Conservation (phyloP, 306 rosid species). For the Senna tora region DNA sequence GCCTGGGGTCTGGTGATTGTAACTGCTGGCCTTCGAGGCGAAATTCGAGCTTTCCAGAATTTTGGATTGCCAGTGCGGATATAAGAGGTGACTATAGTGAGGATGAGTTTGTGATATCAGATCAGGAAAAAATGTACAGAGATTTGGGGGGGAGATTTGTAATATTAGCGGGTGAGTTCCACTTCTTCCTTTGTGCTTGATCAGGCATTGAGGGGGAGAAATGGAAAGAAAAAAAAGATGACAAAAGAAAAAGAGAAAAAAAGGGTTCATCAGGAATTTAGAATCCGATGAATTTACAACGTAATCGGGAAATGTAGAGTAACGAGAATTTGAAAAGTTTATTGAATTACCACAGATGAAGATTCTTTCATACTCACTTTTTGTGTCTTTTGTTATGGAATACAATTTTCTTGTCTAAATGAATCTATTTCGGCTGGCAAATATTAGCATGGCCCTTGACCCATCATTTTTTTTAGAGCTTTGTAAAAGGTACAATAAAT, state of each 20-base stretch:
- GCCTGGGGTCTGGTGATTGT: constrained; percentile 99
- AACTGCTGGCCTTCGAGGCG: constrained; percentile 91
- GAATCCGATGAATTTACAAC: constrained; percentile 59
- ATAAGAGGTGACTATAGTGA: constrained; percentile 43
- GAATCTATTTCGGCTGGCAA: no score
- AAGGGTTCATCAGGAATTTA: constrained; percentile 58
- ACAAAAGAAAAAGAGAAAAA: constrained; percentile 44
- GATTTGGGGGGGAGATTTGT: constrained; percentile 71
- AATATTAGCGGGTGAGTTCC: constrained; percentile 64
- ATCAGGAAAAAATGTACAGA: constrained; percentile 69
- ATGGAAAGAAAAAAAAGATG: constrained; percentile 31
- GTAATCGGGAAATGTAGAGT: constrained; percentile 88
- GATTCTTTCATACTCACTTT: constrained; percentile 58
- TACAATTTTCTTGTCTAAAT: constrained; percentile 9
- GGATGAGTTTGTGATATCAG: constrained; percentile 41
- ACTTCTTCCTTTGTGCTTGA: constrained; percentile 62
- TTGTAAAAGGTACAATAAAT: background rate
- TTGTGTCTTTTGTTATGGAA: constrained; percentile 29
- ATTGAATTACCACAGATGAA: constrained; percentile 61
- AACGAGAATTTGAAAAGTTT: constrained; percentile 58
- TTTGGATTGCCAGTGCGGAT: constrained; percentile 88
- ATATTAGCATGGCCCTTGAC: background rate
- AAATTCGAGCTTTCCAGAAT: constrained; percentile 90
- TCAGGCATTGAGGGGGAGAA: constrained; percentile 37
- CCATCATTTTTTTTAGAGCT: background rate